A percentile compares a stretch with the other conserved stretches of the same genome.
phyloP scores from a whole-genome alignment of 129 eudicot genomes.

The Chrysanthemum lavandulifolium region DNA sequence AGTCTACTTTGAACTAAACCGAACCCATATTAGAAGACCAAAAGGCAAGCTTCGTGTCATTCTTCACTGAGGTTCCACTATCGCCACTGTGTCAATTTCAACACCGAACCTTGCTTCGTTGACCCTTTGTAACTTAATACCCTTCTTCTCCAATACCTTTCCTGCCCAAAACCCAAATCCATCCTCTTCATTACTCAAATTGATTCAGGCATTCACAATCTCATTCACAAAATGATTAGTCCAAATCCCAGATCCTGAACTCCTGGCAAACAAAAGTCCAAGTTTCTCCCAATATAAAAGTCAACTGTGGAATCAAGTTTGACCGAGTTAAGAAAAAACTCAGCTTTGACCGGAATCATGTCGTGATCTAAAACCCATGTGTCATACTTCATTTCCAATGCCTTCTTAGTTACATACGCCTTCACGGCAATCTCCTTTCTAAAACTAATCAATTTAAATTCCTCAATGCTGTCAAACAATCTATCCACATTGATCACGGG shows the following conservation, averaged over 20 bases:
- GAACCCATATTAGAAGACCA: constrained; percentile 52
- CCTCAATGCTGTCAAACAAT: constrained; percentile 33
- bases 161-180: constrained; percentile 33
- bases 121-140: constrained; percentile 28
- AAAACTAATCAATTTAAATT: constrained; percentile 24
- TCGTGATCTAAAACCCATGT: constrained; percentile 53
- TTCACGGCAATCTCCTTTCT: constrained; percentile 49
- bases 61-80: constrained; percentile 26
- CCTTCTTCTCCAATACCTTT: constrained; percentile 42
- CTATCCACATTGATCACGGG: constrained; percentile 61
- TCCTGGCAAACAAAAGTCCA: constrained; percentile 43
- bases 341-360: constrained; percentile 45
- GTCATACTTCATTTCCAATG: constrained; percentile 55
- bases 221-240: constrained; percentile 38
- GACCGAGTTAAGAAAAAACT: constrained; percentile 38
- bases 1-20: constrained; percentile 47
- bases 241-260: constrained; percentile 62
- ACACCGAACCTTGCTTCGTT: constrained; percentile 39
- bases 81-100: constrained; percentile 24
- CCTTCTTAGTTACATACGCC: constrained; percentile 47
- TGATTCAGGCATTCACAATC: constrained; percentile 25
- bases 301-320: constrained; percentile 35
- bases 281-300: constrained; percentile 47
- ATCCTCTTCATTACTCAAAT: constrained; percentile 20
- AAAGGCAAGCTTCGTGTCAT: constrained; percentile 39